Conservation (phyloP, 2,329 filamentous ascomycete species). For the Cercospora citrullina region DNA sequence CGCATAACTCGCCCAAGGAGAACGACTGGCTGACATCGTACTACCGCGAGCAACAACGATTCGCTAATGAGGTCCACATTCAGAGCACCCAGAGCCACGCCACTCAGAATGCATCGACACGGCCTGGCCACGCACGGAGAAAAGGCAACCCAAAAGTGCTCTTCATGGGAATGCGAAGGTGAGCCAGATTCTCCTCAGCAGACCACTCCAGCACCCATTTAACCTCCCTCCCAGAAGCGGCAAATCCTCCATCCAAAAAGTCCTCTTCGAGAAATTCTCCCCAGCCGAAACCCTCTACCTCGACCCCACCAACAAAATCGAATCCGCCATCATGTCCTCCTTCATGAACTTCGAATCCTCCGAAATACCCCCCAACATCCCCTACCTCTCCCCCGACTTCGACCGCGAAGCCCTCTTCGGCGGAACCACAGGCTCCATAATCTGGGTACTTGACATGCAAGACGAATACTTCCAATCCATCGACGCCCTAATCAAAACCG, state of each 20-base stretch:
- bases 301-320: slow-evolving; percentile 89
- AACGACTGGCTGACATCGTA: slow-evolving; percentile 36
- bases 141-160: slow-evolving; percentile 67
- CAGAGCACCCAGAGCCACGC: slow-evolving; percentile 12
- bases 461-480: slow-evolving; percentile 96
- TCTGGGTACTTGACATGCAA: slow-evolving; percentile 98
- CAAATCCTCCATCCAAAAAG: slow-evolving; percentile 96
- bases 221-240: slow-evolving; percentile 69
- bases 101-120: slow-evolving; percentile 14
- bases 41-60: slow-evolving; percentile 31
- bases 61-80: slow-evolving; percentile 22
- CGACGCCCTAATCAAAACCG: slow-evolving; percentile 80
- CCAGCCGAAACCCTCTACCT: slow-evolving; percentile 94
- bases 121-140: slow-evolving; percentile 26
- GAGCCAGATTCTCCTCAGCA: neutral
- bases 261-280: slow-evolving; percentile 98
- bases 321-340: slow-evolving; percentile 93
- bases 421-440: slow-evolving; percentile 79
- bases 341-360: slow-evolving; percentile 99
- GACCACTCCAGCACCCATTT: neutral
- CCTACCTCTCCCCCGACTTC: slow-evolving; percentile 85
- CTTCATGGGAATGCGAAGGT: slow-evolving; percentile 92
- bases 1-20: slow-evolving; percentile 32
- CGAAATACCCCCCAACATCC: slow-evolving; percentile 94
- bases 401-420: slow-evolving; percentile 93